phyloP scores from a whole-genome alignment of 2,329 filamentous ascomycete genomes.

The Epichloe hybrida region DNA sequence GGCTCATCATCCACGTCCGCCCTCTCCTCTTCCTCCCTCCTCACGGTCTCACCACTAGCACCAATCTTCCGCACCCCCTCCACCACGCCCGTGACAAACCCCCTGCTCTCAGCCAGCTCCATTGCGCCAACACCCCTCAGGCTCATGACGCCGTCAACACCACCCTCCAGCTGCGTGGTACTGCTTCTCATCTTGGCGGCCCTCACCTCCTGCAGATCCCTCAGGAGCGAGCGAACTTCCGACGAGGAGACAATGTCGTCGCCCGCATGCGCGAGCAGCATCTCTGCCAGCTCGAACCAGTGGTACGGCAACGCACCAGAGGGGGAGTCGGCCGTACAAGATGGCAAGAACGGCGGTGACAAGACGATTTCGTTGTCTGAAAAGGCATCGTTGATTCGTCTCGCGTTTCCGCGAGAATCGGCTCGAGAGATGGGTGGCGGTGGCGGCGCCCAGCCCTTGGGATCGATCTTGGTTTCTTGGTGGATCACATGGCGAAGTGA shows the following conservation, averaged over 20 bases:
- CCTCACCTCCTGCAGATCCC: conserved; percentile 75
- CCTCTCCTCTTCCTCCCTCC: conserved; percentile 65
- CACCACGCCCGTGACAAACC: conserved; percentile 73
- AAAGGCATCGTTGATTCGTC: conserved; percentile 15
- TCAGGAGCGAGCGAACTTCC: conserved; percentile 58
- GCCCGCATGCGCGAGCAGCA: conserved; percentile 69
- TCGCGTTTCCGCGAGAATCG: conserved; percentile 31
- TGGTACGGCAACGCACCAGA: conserved; percentile 73
- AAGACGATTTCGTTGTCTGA: conserved; percentile 22
- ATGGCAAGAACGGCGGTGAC: conserved; percentile 65
- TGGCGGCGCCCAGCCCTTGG: conserved; percentile 62
- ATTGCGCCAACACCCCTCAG: conserved; percentile 72
- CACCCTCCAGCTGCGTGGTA: conserved; percentile 56
- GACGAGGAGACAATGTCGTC: conserved; percentile 70
- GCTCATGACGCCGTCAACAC: conserved; percentile 56
- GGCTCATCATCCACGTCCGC: conserved; percentile 47
- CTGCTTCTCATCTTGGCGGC: conserved; percentile 78
- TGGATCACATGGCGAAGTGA: conserved; percentile 67
- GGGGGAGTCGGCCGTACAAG: conserved; percentile 59
- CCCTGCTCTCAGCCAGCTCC: conserved; percentile 76
- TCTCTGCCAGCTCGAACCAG: conserved; percentile 84
- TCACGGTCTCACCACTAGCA: conserved; percentile 61
- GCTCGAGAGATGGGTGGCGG: conserved; percentile 49
- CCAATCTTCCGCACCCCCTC: conserved; percentile 79
- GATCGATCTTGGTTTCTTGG: conserved; percentile 61